Conservation (phyloP, 164 flowering plant genomes). For the Protea cynaroides region DNA sequence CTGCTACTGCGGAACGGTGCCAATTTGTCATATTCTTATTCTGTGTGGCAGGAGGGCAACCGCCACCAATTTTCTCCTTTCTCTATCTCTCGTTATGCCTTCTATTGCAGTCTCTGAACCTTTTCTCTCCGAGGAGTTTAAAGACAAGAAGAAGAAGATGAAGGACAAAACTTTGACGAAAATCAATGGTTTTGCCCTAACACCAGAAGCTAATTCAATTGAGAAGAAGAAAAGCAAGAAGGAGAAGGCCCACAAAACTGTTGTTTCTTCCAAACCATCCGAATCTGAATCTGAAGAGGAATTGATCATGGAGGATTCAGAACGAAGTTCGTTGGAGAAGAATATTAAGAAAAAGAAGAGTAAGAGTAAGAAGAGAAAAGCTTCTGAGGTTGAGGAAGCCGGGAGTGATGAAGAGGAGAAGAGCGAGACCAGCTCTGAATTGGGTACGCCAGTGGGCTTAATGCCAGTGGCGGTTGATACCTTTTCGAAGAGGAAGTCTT, state of each 20-base stretch:
- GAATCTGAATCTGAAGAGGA: conserved; percentile 2
- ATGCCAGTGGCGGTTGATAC: neutral
- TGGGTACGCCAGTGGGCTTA: conserved; percentile 5
- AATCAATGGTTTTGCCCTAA: too few relatives aligned
- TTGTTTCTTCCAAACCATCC: neutral
- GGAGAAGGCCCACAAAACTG: conserved; percentile 1
- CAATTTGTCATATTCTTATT: too few relatives aligned
- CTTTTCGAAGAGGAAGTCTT: conserved; percentile 30
- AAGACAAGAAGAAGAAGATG: too few relatives aligned
- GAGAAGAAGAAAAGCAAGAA: too few relatives aligned
- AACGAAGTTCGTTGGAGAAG: neutral
- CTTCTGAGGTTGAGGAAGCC: conserved; percentile 3
- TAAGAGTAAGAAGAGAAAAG: conserved; percentile 10
- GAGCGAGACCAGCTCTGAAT: conserved; percentile 19
- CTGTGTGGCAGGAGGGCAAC: too few relatives aligned
- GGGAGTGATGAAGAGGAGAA: conserved; percentile 12
- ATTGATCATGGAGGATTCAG: neutral
- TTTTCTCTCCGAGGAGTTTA: too few relatives aligned
- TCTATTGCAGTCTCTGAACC: too few relatives aligned
- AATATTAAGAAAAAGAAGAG: conserved; percentile 13
- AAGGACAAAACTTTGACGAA: too few relatives aligned
- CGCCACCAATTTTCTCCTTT: too few relatives aligned
- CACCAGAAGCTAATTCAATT: too few relatives aligned
- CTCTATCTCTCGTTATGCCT: too few relatives aligned
- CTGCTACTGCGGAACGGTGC: too few relatives aligned